Evolutionary conservation across 2,329 filamentous ascomycete genomes (phyloP).

Genomic region (Raffaelea albimanens): DNA sequence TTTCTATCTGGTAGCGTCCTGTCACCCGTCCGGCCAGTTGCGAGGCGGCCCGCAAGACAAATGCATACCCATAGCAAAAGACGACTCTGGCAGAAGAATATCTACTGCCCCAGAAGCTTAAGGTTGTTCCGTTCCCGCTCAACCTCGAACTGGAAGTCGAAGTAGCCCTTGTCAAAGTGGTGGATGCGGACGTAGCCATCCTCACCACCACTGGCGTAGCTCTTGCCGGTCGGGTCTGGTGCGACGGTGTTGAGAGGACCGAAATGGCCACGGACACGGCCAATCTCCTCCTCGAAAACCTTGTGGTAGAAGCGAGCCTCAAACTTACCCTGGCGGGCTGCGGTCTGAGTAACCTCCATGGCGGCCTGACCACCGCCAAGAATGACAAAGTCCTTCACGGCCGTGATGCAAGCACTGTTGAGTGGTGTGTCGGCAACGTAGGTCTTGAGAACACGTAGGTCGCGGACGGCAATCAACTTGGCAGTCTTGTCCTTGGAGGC

Average conservation of each 20-base stretch:
- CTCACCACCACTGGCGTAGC: slow-evolving; percentile 92
- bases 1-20: too few relatives aligned
- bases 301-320: slow-evolving; percentile 99
- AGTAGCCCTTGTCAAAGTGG: slow-evolving; percentile 98
- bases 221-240: slow-evolving; percentile 80
- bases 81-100: too few relatives aligned
- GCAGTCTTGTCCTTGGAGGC: slow-evolving; percentile 96
- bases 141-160: slow-evolving; percentile 97
- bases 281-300: slow-evolving; percentile 98
- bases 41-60: too few relatives aligned
- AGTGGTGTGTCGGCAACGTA: slow-evolving; percentile 88
- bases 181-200: slow-evolving; percentile 98
- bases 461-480: slow-evolving; percentile 79
- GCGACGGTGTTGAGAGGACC: slow-evolving; percentile 95
- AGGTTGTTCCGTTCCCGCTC: slow-evolving; percentile 66
- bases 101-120: slow-evolving; percentile 13
- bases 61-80: too few relatives aligned
- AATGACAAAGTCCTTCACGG: slow-evolving; percentile 96
- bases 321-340: slow-evolving; percentile 94
- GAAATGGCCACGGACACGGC: slow-evolving; percentile 93
- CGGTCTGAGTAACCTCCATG: slow-evolving; percentile 96
- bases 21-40: too few relatives aligned
- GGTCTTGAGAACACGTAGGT: slow-evolving; percentile 87
- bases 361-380: slow-evolving; percentile 96
- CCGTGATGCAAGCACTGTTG: slow-evolving; percentile 88